phyloP scores from a whole-genome alignment of 1,284 basidiomycete genomes.

The Leucocoprinus gongylophorus region DNA sequence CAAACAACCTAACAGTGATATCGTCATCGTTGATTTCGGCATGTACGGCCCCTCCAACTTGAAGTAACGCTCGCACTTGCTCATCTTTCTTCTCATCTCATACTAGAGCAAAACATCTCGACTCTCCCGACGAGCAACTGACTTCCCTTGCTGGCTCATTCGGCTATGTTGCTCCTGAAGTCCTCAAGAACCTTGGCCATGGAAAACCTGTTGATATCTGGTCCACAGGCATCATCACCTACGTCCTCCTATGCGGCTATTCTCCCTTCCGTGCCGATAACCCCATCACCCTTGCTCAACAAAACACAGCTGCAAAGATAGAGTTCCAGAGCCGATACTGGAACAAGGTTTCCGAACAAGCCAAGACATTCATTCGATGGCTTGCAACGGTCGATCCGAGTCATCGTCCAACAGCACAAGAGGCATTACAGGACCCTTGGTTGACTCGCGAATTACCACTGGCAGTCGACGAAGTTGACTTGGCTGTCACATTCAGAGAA shows the following conservation, averaged over 20 bases:
- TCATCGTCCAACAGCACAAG: constrained; percentile 64
- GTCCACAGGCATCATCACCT: constrained; percentile 92
- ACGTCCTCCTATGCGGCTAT: constrained; percentile 89
- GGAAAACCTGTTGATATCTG: constrained; percentile 92
- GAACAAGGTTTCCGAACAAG: constrained; percentile 79
- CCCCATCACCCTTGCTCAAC: constrained; percentile 66
- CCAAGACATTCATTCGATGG: constrained; percentile 77
- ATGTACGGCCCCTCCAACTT: constrained; percentile 52
- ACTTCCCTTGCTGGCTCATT: constrained; percentile 83
- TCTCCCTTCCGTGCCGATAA: constrained; percentile 89
- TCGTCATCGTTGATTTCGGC: constrained; percentile 96
- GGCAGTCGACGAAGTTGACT: constrained; percentile 62
- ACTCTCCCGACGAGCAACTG: constrained; percentile 72
- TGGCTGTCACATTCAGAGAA: constrained; percentile 62
- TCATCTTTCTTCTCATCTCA: constrained; percentile 5
- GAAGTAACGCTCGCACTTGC: constrained; percentile 2
- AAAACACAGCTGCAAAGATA: constrained; percentile 78
- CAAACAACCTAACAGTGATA: constrained; percentile 60
- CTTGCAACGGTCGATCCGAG: constrained; percentile 72
- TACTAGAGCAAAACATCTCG: constrained; percentile 76
- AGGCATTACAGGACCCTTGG: constrained; percentile 75
- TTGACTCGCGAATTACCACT: constrained; percentile 53
- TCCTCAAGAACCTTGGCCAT: constrained; percentile 78
- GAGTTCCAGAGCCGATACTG: constrained; percentile 93
- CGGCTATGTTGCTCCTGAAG: constrained; percentile 93